Evolutionary conservation across 352 stramenopile species (phyloP), one percentile per base, ranked within the genome.

Genomic region (Pythium rishiriense): DNA sequence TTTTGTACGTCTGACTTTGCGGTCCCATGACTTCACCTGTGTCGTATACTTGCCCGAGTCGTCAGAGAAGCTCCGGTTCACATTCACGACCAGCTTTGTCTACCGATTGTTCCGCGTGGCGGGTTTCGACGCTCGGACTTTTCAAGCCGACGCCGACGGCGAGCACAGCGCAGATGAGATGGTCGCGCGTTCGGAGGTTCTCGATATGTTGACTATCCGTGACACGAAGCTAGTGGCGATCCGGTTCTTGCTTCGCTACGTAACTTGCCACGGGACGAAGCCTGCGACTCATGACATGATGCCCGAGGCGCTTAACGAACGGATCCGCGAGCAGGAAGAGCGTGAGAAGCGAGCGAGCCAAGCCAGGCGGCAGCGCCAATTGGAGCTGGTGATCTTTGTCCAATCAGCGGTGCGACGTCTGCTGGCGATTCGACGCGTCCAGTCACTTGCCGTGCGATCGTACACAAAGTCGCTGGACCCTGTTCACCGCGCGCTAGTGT

Each of bases 381-480:
- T 52, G 4, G 52, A 70, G 31, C 37, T 73, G 0, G 64, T 84
- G 2, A 26, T 82, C 3, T 63, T 59, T 25, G 64, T 74, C 0
- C 83, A 91, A 54, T 21, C 79, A 3, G 58, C 62, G 11, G 69
- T 63, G 12, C 65, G 83, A 22, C 72, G 70, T 8, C 14, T 62
- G 0, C 39, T 90, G 41, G 79, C 80, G 10, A 71, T 64, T 39
- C 62, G 58, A 33, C 22, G 19, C n/a, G 71, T 75, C 1, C 66
- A 70, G 22, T 58, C 59, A 9, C 66, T 88, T 22, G 82, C 82
- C 3, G 31, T 83, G 62, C 63, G 73, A 29, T 66, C 66, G 7
- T 92, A 90, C 61, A 75, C 22, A 5, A 86, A 86, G 47, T 46
- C 74, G 21, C 76, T 84, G 26, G 70, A 91, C 42, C 58, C 31